Conservation (phyloP, 768 basidiomycete species). For the Amanita thiersii region DNA sequence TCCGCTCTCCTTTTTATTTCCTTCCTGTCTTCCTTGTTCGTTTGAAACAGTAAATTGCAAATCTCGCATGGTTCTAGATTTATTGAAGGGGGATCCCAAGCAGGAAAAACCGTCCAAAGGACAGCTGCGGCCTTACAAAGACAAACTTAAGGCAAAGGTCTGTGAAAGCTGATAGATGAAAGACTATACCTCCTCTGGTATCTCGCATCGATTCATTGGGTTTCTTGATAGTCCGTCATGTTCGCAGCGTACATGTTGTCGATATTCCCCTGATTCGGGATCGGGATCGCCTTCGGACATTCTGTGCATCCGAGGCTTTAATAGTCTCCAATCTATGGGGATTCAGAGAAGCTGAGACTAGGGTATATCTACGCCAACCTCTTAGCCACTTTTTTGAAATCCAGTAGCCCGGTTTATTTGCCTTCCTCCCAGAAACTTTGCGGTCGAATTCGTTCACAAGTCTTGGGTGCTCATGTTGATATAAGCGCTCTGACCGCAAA, state of each 20-base stretch:
- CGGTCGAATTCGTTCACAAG: constrained; percentile 54
- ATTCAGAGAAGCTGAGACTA: constrained; percentile 5
- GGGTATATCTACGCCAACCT: constrained; percentile 33
- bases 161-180: no score
- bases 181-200: constrained; percentile 57
- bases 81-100: constrained; percentile 51
- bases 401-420: constrained; percentile 47
- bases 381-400: constrained; percentile 76
- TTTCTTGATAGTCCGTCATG: constrained; percentile 58
- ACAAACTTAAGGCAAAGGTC: no score
- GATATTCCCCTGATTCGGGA: constrained; percentile 53
- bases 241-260: constrained; percentile 59
- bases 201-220: constrained; percentile 45
- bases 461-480: constrained; percentile 59
- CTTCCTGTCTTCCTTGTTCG: constrained; percentile 53
- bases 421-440: constrained; percentile 29
- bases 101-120: constrained; percentile 51
- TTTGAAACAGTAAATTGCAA: constrained; percentile 51
- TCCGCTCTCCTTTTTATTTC: constrained; percentile 61
- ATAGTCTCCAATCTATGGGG: constrained; percentile 59
- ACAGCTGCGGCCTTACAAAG: constrained; percentile 53
- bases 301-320: constrained; percentile 73
- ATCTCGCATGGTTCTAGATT: constrained; percentile 47
- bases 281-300: constrained; percentile 49
- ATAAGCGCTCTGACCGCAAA: constrained; percentile 53